Evolutionary conservation across 75 land plant genomes (phyloP), one percentile per base, ranked within the genome.

Genomic region (Sequoia sempervirens): DNA sequence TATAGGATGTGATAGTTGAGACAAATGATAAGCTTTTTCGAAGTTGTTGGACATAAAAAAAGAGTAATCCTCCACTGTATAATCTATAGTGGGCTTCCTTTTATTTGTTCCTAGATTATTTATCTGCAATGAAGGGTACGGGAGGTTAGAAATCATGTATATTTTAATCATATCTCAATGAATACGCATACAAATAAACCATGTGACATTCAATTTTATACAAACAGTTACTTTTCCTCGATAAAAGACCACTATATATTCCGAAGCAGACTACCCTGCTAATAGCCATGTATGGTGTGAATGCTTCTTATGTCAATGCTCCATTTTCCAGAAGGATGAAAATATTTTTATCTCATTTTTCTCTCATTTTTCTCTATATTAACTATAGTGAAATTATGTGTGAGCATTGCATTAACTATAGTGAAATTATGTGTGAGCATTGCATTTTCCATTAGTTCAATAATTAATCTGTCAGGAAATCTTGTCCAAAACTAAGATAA

Each of bases 1-100:
- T 58, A 92, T 89, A 56, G 97, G 96, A 86, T 96, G 91, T 58
- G 92, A 90, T 46, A 96, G 86, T 84, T 94, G 98, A 83, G 89
- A 86, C 1, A 88, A 38, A 83, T 96, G 93, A 85, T 86, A 95
- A 18, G 85, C 85, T 53, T 89, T 87, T 75, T 91, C 91, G 32
- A 91, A 85, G 75, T 91, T 91, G 76, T 89, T 85, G 15, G 91
- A 34, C 82, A 88, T 47, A 14, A 88, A 5, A 86, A 80, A 75
- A 30, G 90, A 66, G 47, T 66, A 85, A 79, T 90, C 91, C 46
- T 90, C 90, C 34, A 86, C 75, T 7, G 87, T 88, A 85, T 86
- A 90, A 0, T 89, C 90, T n/a, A 89, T 58, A 13, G 91, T 86
- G 32, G 90, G 85, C 81, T 90, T 90, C 85, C 84, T 80, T 5